Evolutionary conservation across 768 basidiomycete species (phyloP).

Genomic region (Trametes cingulata): DNA sequence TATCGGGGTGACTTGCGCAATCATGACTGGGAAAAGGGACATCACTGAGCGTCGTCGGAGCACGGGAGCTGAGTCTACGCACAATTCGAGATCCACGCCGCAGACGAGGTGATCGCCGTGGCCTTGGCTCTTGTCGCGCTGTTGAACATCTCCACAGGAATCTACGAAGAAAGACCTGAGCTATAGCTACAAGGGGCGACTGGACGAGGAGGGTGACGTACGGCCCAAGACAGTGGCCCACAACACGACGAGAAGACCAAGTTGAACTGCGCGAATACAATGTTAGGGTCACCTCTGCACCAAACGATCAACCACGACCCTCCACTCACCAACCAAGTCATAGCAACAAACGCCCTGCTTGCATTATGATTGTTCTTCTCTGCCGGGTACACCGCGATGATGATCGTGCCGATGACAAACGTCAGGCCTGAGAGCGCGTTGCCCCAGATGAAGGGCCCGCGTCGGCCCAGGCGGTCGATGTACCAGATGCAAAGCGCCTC

Average conservation of each 20-base stretch:
- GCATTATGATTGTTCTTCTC: slow-evolving; percentile 25
- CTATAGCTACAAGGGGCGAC: neutral
- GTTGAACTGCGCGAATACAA: slow-evolving; percentile 20
- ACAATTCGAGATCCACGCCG: slow-evolving; percentile 31
- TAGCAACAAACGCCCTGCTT: slow-evolving; percentile 28
- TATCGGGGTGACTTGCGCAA: slow-evolving; percentile 27
- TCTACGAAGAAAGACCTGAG: neutral
- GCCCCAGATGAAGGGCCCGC: slow-evolving; percentile 26
- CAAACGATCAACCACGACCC: neutral
- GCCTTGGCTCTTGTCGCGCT: slow-evolving; percentile 28
- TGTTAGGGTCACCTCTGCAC: neutral
- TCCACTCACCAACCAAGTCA: slow-evolving; percentile 29
- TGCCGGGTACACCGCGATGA: slow-evolving; percentile 28
- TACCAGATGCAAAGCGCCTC: slow-evolving; percentile 37
- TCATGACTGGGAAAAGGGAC: slow-evolving; percentile 27
- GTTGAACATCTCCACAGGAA: slow-evolving; percentile 32
- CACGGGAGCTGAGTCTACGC: neutral
- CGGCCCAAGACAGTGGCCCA: slow-evolving; percentile 28
- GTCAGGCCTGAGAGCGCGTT: slow-evolving; percentile 28
- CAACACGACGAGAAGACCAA: slow-evolving; percentile 27
- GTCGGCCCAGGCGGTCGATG: slow-evolving; percentile 29
- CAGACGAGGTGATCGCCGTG: slow-evolving; percentile 28
- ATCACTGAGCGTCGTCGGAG: neutral
- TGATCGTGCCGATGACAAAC: slow-evolving; percentile 28
- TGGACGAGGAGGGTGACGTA: neutral